Percentiles rank a stretch among this genome's conserved stretches.
Evolutionary conservation across 2,329 filamentous ascomycete species (phyloP).

Genomic region (Penicillium griseofulvum): DNA sequence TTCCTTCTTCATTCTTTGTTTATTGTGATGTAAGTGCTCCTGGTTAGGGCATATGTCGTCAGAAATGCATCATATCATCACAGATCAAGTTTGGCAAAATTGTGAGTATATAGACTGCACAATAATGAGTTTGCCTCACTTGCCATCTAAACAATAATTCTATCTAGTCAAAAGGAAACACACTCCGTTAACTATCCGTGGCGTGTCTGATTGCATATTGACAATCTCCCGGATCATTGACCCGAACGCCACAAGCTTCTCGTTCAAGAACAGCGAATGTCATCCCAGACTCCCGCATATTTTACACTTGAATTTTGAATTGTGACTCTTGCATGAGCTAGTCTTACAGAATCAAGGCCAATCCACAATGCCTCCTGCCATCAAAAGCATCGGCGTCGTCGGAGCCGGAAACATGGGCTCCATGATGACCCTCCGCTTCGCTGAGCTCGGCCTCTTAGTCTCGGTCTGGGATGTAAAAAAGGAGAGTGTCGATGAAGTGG

Average conservation of each 20-base stretch:
- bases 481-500: conserved; percentile 35
- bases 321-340: neutral
- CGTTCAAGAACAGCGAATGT: conserved; percentile 16
- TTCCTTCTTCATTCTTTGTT: neutral
- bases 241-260: conserved; percentile 18
- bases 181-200: neutral
- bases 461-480: conserved; percentile 40
- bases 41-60: conserved; percentile 7
- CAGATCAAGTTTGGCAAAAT: neutral
- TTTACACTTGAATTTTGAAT: neutral
- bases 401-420: conserved; percentile 45
- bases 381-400: conserved; percentile 41
- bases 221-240: conserved; percentile 7
- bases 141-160: neutral
- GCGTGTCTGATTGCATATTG: conserved; percentile 17
- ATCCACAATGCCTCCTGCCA: conserved; percentile 23
- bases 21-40: conserved; percentile 21
- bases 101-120: neutral
- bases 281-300: no score
- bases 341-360: neutral
- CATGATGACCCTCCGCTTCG: conserved; percentile 44
- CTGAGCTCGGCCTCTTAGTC: conserved; percentile 39
- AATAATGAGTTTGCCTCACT: neutral
- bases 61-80: conserved; percentile 6
- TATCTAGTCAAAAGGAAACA: neutral